A percentile compares a stretch with the other conserved stretches of the same genome.
phyloP scores from a whole-genome alignment of 495 filamentous ascomycete genomes.

The Glonium stellatum region DNA sequence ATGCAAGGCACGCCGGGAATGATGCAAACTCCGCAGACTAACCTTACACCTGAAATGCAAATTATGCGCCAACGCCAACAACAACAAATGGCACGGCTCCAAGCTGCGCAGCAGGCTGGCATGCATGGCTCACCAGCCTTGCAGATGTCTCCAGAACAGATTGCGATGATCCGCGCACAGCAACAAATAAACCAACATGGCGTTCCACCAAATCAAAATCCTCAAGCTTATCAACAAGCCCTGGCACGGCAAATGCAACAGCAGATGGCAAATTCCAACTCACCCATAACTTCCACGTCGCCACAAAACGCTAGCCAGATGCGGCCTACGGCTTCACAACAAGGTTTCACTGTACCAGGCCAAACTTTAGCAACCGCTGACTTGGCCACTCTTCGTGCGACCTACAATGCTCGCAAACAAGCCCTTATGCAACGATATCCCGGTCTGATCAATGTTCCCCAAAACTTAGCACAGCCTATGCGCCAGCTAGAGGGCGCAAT shows the following conservation, averaged over 20 bases:
- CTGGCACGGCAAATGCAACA: slow-evolving; percentile 4
- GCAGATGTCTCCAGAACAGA: background rate
- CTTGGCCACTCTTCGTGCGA: background rate
- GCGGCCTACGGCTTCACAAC: slow-evolving; percentile 1
- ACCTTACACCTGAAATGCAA: slow-evolving; percentile 29
- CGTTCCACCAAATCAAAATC: slow-evolving; percentile 16
- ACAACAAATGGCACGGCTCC: slow-evolving; percentile 11
- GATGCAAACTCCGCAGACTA: slow-evolving; percentile 23
- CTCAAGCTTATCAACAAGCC: slow-evolving; percentile 9
- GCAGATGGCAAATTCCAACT: slow-evolving; percentile 1
- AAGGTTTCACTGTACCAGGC: background rate
- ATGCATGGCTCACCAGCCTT: slow-evolving; percentile 4
- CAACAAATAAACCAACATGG: slow-evolving; percentile 10
- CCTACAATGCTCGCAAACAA: background rate
- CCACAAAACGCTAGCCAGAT: slow-evolving; percentile 5
- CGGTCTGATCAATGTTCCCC: background rate
- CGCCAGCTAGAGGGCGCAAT: slow-evolving; percentile 1
- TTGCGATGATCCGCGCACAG: slow-evolving; percentile 6
- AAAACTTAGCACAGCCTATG: background rate
- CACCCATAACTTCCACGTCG: slow-evolving; percentile 7
- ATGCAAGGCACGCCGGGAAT: slow-evolving; percentile 56
- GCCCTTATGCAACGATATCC: background rate
- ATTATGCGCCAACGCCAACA: slow-evolving; percentile 14
- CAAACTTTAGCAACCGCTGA: background rate
- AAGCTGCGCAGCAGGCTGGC: slow-evolving; percentile 14